Base-by-base conservation (phyloP, 164 flowering plant genomes). In the Litsea cubeba region DNA sequence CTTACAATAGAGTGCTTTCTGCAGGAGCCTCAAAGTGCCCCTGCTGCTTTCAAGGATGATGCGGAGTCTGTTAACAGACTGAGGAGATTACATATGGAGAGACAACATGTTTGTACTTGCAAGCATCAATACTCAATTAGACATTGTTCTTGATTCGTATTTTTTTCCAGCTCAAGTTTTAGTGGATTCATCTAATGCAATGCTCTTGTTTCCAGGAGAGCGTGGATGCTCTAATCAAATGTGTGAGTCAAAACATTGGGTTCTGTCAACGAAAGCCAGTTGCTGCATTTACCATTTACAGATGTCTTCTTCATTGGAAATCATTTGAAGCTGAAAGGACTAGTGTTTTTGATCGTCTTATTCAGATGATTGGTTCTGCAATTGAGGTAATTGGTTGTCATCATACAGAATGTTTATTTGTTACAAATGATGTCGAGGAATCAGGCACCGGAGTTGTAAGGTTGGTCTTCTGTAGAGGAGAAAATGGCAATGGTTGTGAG, bases 171-270 rank as follows among this genome's bases (percentile, higher is more conserved):
- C 0, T 14, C 22, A 22, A 23, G 5, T 62, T 32, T 79, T n/a
- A 24, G 22, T 72, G 15, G 60, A 51, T 22, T 12, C 23, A 50
- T 65, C 64, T 50, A 22, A 65, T 28, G 49, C 76, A 72, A 68
- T 15, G 22, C 20, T 68, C 26, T 10, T 65, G 40, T 68, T 80
- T 77, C 72, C 90, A 95, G 99, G 99, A 95, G 83, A 91, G 75
- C 81, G 86, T 93, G 65, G 99, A 92, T 87, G 86, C 94, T 71
- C 94, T 96, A 70, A 86, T 96, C 68, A 87, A 85, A 64, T 94
- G 98, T 84, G 94, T 91, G 54, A 75, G 50, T 66, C 86, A 91
- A 77, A 87, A 94, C 81, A 80, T 94, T 82, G 99, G 97, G 2
- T 94, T 86, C 81, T 89, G 92, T 83, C 87, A 92, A 69, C 88